Base-by-base conservation (phyloP, 331 rosid species). In the Stylosanthes scabra region DNA sequence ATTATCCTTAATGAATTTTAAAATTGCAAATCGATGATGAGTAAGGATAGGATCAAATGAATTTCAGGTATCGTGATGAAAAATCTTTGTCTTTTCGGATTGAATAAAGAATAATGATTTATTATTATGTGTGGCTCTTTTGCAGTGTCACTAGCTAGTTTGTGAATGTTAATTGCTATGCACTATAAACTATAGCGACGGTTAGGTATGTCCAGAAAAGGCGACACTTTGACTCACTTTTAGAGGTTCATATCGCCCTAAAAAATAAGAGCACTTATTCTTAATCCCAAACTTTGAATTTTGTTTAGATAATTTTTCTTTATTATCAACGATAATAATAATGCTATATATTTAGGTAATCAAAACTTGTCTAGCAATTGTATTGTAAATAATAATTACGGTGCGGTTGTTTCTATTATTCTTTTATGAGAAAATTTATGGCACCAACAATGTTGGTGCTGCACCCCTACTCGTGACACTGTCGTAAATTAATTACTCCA, bases 151-250 rank as follows among this genome's bases (percentile, higher is more conserved):
- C 86, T 83, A 66, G 59, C 70, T 29, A 31, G 37, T 5, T 31
- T 31, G 70, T 11, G 7, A 2, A 56, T 68, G 74, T 71, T 64
- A 68, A n/a, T n/a, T n/a, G n/a, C n/a, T n/a, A n/a, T 40, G 46
- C 37, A 56, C 31, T 78, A 63, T n/a, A n/a, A 63, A 11, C 61
- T 28, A 64, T 42, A 66, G n/a, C 58, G 28, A 68, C 39, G 81
- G 81, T 83, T 82, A 68, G 87, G 84, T 64, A 64, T 68, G 85
- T 16, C 70, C 64, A 42, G 7, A n/a, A n/a, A 88, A 83, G 60
- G 71, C 42, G 11, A 66, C 27, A 20, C 16, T 58, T 75, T 81
- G 83, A 79, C 85, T 77, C 58, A 40, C 78, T 83, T 74, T 79
- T 79, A 39, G 15, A 50, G 29, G 49, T 25, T 64, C 51, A 46